Evolutionary conservation across 1,139 yeast species (phyloP).

Genomic region (Wickerhamomyces sp.): DNA sequence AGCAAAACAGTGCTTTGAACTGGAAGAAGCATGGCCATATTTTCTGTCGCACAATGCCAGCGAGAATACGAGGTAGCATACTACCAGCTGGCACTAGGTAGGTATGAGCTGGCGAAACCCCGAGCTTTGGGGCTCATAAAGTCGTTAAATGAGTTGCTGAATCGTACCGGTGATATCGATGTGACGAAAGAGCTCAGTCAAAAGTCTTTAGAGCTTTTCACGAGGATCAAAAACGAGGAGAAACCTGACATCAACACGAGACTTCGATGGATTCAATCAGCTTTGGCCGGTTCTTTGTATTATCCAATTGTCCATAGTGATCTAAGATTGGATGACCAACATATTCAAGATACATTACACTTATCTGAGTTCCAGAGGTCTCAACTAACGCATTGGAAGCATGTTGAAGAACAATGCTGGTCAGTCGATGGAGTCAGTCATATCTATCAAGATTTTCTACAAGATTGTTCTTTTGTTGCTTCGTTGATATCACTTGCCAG

Average conservation of each 20-base stretch:
- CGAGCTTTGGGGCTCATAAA: slow-evolving; percentile 5
- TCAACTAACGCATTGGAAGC: slow-evolving; percentile 17
- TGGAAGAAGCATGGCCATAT: neutral
- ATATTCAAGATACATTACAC: slow-evolving; percentile 6
- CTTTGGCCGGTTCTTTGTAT: slow-evolving; percentile 27
- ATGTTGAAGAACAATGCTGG: slow-evolving; percentile 25
- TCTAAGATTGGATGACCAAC: slow-evolving; percentile 5
- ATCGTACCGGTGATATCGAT: neutral
- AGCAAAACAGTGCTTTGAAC: neutral
- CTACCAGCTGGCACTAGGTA: slow-evolving; percentile 7
- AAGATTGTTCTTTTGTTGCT: slow-evolving; percentile 79
- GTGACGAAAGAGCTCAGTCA: slow-evolving; percentile 1
- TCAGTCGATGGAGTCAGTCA: slow-evolving; percentile 27
- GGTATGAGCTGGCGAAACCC: slow-evolving; percentile 6
- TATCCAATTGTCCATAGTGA: slow-evolving; percentile 33
- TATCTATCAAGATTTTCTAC: slow-evolving; percentile 49
- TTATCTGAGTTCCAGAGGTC: slow-evolving; percentile 8
- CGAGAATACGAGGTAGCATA: slow-evolving; percentile 7
- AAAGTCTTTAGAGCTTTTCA: slow-evolving; percentile 11
- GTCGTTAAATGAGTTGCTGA: slow-evolving; percentile 16
- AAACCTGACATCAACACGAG: slow-evolving; percentile 23
- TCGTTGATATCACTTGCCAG: slow-evolving; percentile 45
- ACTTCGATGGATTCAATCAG: slow-evolving; percentile 44
- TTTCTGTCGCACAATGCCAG: slow-evolving; percentile 4
- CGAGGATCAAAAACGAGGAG: slow-evolving; percentile 4